phyloP scores from a whole-genome alignment of 2,329 filamentous ascomycete species.

The Calonectria pseudoreteaudii region DNA sequence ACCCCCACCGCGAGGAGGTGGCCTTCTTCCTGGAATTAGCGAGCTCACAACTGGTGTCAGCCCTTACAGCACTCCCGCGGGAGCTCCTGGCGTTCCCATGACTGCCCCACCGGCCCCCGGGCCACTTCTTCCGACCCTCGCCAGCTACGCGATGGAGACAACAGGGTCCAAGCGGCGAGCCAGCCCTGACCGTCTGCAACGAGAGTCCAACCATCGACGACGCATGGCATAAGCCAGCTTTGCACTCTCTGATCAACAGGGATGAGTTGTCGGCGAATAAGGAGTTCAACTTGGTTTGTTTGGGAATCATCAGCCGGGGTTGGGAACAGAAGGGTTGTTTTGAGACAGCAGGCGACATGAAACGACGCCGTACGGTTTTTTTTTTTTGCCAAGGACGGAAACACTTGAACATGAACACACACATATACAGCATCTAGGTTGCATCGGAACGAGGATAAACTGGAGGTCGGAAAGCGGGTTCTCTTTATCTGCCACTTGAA shows the following conservation, averaged over 20 bases:
- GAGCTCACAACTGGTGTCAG: conserved; percentile 74
- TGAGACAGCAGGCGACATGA: conserved; percentile 24
- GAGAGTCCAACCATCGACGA: conserved; percentile 60
- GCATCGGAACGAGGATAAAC: conserved; percentile 23
- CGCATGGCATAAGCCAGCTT: conserved; percentile 43
- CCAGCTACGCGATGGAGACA: conserved; percentile 52
- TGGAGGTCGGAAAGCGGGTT: conserved; percentile 19
- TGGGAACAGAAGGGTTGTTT: conserved; percentile 17
- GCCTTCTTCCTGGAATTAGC: conserved; percentile 69
- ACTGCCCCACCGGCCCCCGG: conserved; percentile 51
- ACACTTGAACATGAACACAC: conserved; percentile 19
- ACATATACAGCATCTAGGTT: conserved; percentile 26
- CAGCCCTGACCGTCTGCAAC: conserved; percentile 55
- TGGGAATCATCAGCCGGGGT: conserved; percentile 19
- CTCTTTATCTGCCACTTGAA: conserved; percentile 17
- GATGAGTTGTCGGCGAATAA: conserved; percentile 24
- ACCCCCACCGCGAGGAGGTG: conserved; percentile 52
- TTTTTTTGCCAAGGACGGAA: conserved; percentile 19
- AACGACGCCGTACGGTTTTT: conserved; percentile 21
- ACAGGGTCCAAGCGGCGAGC: conserved; percentile 63
- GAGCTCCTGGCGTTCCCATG: conserved; percentile 47
- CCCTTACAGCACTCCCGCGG: conserved; percentile 66
- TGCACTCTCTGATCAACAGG: neutral
- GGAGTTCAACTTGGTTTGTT: conserved; percentile 29
- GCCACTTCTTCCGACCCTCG: conserved; percentile 49